These are phyloP conservation scores for Amoeboaphelidium occidentale DNA, from an alignment of 371 early-diverging fungal genomes.

Conservation along the genomic window DNA sequence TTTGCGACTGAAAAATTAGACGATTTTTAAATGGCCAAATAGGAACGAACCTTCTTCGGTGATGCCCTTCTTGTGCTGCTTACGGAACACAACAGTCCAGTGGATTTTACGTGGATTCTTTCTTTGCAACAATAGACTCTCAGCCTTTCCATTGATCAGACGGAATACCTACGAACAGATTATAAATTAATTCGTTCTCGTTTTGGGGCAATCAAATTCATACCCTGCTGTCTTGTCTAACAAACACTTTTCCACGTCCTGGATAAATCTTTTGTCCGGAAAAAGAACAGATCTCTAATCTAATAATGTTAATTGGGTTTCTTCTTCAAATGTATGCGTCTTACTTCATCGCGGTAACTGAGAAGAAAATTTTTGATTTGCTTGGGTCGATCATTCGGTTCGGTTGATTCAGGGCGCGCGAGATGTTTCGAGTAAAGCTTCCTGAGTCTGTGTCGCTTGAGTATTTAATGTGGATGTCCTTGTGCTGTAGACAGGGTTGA, in stretches of 20 bases:
- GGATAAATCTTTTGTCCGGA: slow-evolving; percentile 97
- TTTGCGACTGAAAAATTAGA: too few species aligned
- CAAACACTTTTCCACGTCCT: slow-evolving; percentile 75
- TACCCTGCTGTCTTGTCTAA: slow-evolving; percentile 69
- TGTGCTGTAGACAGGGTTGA: too few species aligned
- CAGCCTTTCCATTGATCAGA: slow-evolving; percentile 82
- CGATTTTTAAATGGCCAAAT: too few species aligned
- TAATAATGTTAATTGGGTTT: background rate
- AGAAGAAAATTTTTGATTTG: too few species aligned
- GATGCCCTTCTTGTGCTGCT: slow-evolving; percentile 94
- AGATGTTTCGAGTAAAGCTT: too few species aligned
- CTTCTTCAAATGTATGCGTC: too few species aligned
- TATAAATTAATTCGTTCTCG: background rate
- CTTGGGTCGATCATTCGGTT: too few species aligned
- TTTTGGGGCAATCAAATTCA: slow-evolving; percentile 4
- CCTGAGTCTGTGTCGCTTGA: too few species aligned
- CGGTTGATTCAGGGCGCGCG: too few species aligned
- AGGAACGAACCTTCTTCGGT: slow-evolving; percentile 64
- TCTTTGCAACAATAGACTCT: slow-evolving; percentile 82
- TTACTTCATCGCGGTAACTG: too few species aligned
- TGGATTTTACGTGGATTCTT: slow-evolving; percentile 88
- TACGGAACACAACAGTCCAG: slow-evolving; percentile 92
- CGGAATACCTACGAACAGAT: slow-evolving; percentile 42
- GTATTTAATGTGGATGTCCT: too few species aligned
- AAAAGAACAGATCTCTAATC: background rate